Evolutionary conservation across 1,284 basidiomycete genomes (phyloP).

Genomic region (Microbotryomycetes sp.): DNA sequence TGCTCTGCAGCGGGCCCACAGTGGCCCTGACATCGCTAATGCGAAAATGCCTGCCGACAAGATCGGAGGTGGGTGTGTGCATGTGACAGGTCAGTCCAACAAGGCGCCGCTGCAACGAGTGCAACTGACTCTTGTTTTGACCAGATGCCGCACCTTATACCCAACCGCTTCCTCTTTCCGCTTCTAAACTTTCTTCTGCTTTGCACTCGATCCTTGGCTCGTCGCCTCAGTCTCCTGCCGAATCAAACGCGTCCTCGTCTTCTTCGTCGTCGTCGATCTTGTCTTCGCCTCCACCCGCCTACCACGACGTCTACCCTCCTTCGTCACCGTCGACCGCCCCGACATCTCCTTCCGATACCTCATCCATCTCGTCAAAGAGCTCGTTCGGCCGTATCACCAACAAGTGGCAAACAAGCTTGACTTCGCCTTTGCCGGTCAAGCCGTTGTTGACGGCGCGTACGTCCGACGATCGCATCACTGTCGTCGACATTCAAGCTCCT

Average conservation of each 20-base stretch:
- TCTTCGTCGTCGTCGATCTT: slow-evolving; percentile 3
- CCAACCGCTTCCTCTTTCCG: neutral
- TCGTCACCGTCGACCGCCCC: slow-evolving; percentile 21
- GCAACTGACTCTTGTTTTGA: no score
- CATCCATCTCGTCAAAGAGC: neutral
- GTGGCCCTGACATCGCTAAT: slow-evolving; percentile 27
- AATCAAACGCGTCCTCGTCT: slow-evolving; percentile 11
- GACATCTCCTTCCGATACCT: neutral
- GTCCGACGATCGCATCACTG: neutral
- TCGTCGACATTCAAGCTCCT: neutral
- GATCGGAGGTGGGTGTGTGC: slow-evolving; percentile 4
- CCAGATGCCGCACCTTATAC: neutral
- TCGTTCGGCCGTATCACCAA: neutral
- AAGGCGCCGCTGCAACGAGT: no score
- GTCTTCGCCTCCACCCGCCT: slow-evolving; percentile 18
- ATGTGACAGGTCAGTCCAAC: neutral
- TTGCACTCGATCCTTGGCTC: neutral
- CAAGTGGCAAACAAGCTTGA: neutral
- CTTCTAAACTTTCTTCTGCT: neutral
- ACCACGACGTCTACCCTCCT: slow-evolving; percentile 25
- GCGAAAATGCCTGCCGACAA: slow-evolving; percentile 11
- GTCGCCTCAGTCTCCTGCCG: neutral
- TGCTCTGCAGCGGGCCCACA: slow-evolving; percentile 10
- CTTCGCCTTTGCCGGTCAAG: neutral
- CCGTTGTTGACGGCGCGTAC: slow-evolving; percentile 20